Conservation (phyloP, 306 rosid species). For the Biancaea sappan region DNA sequence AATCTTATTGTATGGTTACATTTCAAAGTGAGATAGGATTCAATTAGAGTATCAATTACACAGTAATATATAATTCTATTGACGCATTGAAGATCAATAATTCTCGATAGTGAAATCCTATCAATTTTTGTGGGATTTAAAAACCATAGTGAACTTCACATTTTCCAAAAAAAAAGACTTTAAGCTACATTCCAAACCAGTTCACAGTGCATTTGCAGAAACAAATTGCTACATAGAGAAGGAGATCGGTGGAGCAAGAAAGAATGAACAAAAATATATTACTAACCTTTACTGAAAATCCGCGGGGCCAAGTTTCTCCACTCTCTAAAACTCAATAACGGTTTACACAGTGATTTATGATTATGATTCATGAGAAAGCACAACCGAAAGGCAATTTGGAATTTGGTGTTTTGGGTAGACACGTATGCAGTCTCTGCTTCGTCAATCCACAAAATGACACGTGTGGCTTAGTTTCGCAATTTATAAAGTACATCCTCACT, state of each 20-base stretch:
- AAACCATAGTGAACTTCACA: background rate
- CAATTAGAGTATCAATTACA: background rate
- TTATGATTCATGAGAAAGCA: background rate
- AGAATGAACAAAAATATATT: background rate
- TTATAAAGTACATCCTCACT: too few relatives aligned
- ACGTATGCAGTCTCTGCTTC: slow-evolving; percentile 22
- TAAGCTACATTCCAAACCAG: too few relatives aligned
- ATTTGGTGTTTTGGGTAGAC: slow-evolving; percentile 23
- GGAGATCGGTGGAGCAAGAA: slow-evolving; percentile 22
- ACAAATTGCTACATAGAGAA: background rate
- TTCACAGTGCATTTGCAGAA: background rate
- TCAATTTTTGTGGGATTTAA: background rate
- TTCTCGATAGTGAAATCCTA: background rate
- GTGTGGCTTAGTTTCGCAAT: background rate
- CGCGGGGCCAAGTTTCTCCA: background rate
- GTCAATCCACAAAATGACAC: slow-evolving; percentile 20
- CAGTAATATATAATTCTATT: background rate
- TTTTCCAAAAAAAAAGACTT: background rate
- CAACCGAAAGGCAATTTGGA: background rate
- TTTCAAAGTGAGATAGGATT: background rate
- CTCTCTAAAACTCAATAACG: background rate
- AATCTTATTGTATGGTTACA: background rate
- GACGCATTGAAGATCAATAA: background rate
- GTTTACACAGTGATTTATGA: background rate
- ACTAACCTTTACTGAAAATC: background rate